Base-by-base conservation (phyloP, 768 basidiomycete genomes). In the Lentinula edodes region DNA sequence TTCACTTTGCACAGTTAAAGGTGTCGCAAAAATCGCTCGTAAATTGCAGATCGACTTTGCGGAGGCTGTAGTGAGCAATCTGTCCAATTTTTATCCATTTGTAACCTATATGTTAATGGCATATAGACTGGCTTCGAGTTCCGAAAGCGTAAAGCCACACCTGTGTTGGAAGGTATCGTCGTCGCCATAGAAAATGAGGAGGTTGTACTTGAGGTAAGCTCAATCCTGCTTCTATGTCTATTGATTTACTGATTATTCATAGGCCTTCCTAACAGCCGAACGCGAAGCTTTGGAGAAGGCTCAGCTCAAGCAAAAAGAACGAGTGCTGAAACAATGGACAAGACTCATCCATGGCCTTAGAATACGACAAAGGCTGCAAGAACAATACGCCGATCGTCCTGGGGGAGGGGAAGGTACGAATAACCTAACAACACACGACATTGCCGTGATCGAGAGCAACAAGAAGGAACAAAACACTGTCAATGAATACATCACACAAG, bases 71-170 rank as follows among this genome's bases (percentile, higher is more conserved):
- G 96, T 98, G 72, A 61, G 93, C 84, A 58, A 59, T 35, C 60
- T 41, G 38, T 56, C 51, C 53, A 16, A 41, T 57, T 15, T n/a
- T 8, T 58, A 51, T 32, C 38, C 51, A 54, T 50, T 35, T 16
- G 36, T 35, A 9, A n/a, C 48, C 45, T 3, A 18, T 20, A 23
- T 41, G 2, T 6, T 61, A 46, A 12, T 43, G 50, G 62, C 1
- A 39, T 60, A 64, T 57, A 98, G 95, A 93, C 88, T 61, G 91
- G 95, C 13, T 99, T 98, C 72, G 96, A 98, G 73, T 99, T 98
- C 77, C 93, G 87, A 70, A 95, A 95, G 72, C 88, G 91, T 36
- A 83, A 89, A 55, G 96, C 97, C 0, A 84, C 85, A 62, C 96
- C 96, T 3, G 78, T 93, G 62, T 76, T 96, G 36, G 83, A 87